These are phyloP conservation scores for Chytriomyces sp. DNA, from an alignment of 192 early-diverging fungal genomes.

Conservation along the genomic window DNA sequence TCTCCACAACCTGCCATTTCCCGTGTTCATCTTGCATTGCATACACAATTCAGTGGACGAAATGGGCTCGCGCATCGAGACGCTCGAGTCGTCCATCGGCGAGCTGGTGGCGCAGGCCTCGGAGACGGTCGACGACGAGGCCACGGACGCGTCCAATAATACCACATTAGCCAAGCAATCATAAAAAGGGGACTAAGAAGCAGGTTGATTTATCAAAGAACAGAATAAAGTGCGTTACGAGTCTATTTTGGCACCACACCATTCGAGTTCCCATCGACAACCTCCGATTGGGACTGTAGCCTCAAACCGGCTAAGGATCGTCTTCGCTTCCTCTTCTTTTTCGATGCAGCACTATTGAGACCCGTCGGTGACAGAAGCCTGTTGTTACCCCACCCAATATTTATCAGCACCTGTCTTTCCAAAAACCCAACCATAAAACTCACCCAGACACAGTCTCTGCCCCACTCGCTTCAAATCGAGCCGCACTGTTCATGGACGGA, in stretches of 20 bases:
- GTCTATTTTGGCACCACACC: neutral
- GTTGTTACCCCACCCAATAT: no score
- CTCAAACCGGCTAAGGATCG: conserved; percentile 26
- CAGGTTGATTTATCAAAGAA: no score
- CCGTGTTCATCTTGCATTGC: neutral
- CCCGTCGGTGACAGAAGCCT: neutral
- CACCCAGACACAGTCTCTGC: no score
- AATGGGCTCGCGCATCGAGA: conserved; percentile 36
- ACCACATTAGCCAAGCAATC: no score
- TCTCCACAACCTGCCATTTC: neutral
- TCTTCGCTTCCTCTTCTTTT: conserved; percentile 25
- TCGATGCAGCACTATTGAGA: neutral
- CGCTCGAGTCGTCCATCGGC: conserved; percentile 34
- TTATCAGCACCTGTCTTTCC: no score
- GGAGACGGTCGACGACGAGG: neutral
- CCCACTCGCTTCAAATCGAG: no score
- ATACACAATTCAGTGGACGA: conserved; percentile 34
- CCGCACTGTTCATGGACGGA: neutral
- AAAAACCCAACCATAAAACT: no score
- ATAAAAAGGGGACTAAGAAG: no score
- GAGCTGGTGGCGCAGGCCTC: conserved; percentile 28
- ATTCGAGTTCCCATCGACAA: neutral
- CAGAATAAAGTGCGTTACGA: neutral
- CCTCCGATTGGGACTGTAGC: conserved; percentile 21
- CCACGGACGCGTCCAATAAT: neutral